Percentiles rank a stretch among this genome's conserved stretches.
phyloP scores from a whole-genome alignment of 2,329 filamentous ascomycete genomes.

The Volutella citrinella region DNA sequence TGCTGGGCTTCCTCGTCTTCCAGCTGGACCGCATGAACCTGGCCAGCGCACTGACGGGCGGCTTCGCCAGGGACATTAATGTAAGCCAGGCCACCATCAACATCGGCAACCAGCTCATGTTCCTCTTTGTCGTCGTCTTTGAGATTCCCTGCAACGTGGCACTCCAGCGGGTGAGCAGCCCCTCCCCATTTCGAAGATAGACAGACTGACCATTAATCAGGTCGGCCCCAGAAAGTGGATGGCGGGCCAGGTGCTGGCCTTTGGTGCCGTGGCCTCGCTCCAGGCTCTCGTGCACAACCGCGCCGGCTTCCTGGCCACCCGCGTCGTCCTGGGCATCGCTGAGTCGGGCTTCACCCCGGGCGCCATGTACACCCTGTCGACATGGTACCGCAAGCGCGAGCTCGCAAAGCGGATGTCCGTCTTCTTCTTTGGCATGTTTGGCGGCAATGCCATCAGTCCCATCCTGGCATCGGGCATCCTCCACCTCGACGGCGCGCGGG shows the following conservation, averaged over 20 bases:
- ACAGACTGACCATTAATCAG: conserved; percentile 18
- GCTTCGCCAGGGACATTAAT: conserved; percentile 40
- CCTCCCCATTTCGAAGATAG: background rate
- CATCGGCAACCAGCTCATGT: conserved; percentile 52
- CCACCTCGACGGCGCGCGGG: conserved; percentile 38
- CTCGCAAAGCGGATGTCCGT: conserved; percentile 45
- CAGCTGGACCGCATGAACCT: conserved; percentile 53
- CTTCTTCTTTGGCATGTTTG: conserved; percentile 53
- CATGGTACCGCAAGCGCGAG: conserved; percentile 47
- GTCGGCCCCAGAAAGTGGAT: conserved; percentile 48
- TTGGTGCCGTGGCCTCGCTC: conserved; percentile 43
- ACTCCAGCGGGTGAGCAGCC: conserved; percentile 27
- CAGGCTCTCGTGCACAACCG: conserved; percentile 42
- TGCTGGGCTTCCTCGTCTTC: conserved; percentile 48
- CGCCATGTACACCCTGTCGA: conserved; percentile 48
- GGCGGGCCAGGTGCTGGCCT: conserved; percentile 44
- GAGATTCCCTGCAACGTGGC: conserved; percentile 52
- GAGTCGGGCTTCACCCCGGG: conserved; percentile 53
- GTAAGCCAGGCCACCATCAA: conserved; percentile 48
- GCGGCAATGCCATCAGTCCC: conserved; percentile 46
- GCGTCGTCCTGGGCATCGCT: conserved; percentile 43
- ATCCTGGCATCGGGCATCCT: conserved; percentile 47
- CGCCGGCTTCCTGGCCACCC: conserved; percentile 41
- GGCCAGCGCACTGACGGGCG: conserved; percentile 47
- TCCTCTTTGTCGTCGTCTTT: conserved; percentile 45